Conservation (phyloP, 768 basidiomycete species). For the Lactarius tabidus region DNA sequence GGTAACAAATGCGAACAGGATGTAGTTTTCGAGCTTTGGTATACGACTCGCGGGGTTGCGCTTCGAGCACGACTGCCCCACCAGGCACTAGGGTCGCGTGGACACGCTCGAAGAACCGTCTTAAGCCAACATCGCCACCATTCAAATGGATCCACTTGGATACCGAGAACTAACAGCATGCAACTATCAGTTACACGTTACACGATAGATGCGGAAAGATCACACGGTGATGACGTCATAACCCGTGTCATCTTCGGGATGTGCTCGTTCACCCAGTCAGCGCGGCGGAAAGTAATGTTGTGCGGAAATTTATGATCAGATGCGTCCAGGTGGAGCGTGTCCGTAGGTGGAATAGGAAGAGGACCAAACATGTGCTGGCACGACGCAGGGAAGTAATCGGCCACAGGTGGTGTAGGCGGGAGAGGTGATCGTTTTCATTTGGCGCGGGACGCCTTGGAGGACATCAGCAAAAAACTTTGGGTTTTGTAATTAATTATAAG, state of each 20-base stretch:
- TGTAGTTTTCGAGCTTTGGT: conserved; percentile 70
- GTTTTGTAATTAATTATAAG: no score
- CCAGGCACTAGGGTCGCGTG: conserved; percentile 53
- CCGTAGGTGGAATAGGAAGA: conserved; percentile 57
- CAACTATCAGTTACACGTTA: background rate
- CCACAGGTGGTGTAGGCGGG: background rate
- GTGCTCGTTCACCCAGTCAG: conserved; percentile 64
- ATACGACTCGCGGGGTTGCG: conserved; percentile 84
- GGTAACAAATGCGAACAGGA: conserved; percentile 37
- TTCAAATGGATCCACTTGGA: conserved; percentile 94
- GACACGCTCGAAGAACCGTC: conserved; percentile 61
- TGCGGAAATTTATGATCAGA: conserved; percentile 57
- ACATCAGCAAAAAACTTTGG: no score
- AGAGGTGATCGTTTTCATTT: conserved; percentile 25
- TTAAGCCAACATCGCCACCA: conserved; percentile 68
- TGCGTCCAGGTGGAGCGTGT: conserved; percentile 20
- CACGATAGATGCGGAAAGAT: conserved; percentile 28
- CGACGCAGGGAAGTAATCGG: conserved; percentile 71
- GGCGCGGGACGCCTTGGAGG: background rate
- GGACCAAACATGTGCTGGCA: conserved; percentile 73
- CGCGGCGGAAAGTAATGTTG: conserved; percentile 66
- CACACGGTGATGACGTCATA: conserved; percentile 84
- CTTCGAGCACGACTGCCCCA: conserved; percentile 73
- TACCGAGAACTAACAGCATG: conserved; percentile 56
- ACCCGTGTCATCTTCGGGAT: conserved; percentile 55